Evolutionary conservation across 202 grass and related monocot genomes (phyloP), one percentile per base, ranked within the genome.

Genomic region (Brachypodium distachyon): DNA sequence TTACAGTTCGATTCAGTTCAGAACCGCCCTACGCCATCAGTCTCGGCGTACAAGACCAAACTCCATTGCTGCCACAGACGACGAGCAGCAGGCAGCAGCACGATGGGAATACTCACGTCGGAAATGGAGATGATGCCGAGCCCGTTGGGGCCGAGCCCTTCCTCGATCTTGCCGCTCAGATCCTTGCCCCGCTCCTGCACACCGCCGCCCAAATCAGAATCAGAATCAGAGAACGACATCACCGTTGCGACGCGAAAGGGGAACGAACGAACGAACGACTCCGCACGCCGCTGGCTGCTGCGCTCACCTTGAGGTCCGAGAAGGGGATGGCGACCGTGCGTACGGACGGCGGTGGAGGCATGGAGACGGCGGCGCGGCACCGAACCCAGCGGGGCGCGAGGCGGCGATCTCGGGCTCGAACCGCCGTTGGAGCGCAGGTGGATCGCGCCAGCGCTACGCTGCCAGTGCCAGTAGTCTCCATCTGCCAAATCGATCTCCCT

Each of bases 51-150:
- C n/a, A n/a, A n/a, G n/a, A n/a, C n/a, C n/a, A n/a, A n/a, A n/a
- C n/a, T n/a, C n/a, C n/a, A n/a, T n/a, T n/a, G n/a, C n/a, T n/a
- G n/a, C n/a, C n/a, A n/a, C n/a, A n/a, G 64, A 3, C 40, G 64
- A 11, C 36, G 39, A 16, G 5, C 18, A 4, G 3, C 48, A 3
- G 23, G 19, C 50, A n/a, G 50, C 4, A 36, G 33, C 33, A 36
- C 33, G 19, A 53, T 53, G 10, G 18, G n/a, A 36, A 0, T 41
- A 88, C 91, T 83, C 73, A 98, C 95, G 84, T 83, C 79, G 32
- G 91, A 81, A 78, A 98, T 81, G 60, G 91, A 88, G 79, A 95
- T 81, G 69, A 98, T 95, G 22, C 95, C 95, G n/a, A 95, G 83
- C 17, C 91, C 95, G 53, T 74, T 55, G 53, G 95, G 91, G 2